phyloP scores from a whole-genome alignment of 148 eudicot genomes.

The Cornus florida region DNA sequence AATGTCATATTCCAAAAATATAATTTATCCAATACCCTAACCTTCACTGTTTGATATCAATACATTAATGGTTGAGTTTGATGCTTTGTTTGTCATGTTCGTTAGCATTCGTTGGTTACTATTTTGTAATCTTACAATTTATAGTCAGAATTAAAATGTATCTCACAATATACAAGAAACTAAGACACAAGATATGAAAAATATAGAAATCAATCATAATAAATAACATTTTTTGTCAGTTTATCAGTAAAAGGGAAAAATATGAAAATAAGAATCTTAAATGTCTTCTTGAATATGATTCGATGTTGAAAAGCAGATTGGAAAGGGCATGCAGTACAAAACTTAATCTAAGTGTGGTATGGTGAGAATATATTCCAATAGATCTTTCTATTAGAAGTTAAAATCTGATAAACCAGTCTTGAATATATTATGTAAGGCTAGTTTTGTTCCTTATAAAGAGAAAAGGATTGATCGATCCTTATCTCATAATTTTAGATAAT shows the following conservation, averaged over 20 bases:
- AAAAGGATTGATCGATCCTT: neutral
- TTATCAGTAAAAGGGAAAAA: neutral
- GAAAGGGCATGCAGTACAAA: neutral
- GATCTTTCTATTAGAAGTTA: neutral
- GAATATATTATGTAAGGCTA: neutral
- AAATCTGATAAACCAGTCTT: neutral
- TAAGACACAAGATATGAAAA: neutral
- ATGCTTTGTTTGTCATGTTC: neutral
- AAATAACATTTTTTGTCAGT: neutral
- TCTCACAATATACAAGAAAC: neutral
- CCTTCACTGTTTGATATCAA: neutral
- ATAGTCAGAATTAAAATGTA: neutral
- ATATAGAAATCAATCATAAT: neutral
- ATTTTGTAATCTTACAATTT: no score
- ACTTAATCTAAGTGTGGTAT: neutral
- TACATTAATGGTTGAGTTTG: neutral
- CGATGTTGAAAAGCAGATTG: neutral
- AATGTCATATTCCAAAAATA: neutral
- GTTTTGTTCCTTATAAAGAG: neutral
- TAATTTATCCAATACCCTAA: neutral
- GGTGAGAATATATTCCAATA: neutral
- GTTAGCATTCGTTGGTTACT: neutral
- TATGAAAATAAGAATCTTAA: neutral
- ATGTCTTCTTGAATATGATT: neutral
- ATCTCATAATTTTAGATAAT: neutral